A percentile compares a stretch with the other conserved stretches of the same genome.
Evolutionary conservation across 371 early-diverging fungal genomes (phyloP).

Genomic region (Mortierella sp.): DNA sequence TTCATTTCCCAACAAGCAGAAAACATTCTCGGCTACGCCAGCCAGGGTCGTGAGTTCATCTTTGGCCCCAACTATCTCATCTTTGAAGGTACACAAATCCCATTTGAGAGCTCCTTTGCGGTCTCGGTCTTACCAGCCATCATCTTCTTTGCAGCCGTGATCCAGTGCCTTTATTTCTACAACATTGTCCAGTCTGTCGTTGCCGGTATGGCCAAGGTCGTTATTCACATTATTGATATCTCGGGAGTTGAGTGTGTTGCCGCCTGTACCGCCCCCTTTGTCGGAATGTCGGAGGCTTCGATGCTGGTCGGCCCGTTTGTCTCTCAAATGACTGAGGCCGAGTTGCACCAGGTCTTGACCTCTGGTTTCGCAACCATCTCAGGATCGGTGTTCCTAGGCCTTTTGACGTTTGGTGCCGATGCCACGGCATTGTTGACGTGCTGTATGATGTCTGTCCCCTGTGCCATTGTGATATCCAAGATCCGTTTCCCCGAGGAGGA

Average conservation of each 20-base stretch:
- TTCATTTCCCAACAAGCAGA: slow-evolving; percentile 76
- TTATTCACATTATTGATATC: slow-evolving; percentile 77
- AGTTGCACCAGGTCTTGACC: slow-evolving; percentile 89
- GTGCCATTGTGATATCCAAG: slow-evolving; percentile 87
- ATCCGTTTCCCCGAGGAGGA: slow-evolving; percentile 87
- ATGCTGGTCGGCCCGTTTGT: slow-evolving; percentile 86
- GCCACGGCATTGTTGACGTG: slow-evolving; percentile 79
- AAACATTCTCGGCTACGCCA: slow-evolving; percentile 74
- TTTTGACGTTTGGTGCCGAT: slow-evolving; percentile 75
- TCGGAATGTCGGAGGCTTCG: slow-evolving; percentile 88
- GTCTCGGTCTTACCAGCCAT: slow-evolving; percentile 85
- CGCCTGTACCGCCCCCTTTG: slow-evolving; percentile 85
- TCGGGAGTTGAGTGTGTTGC: slow-evolving; percentile 91
- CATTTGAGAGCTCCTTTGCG: slow-evolving; percentile 68
- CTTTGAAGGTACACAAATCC: slow-evolving; percentile 43
- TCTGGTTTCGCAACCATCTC: slow-evolving; percentile 92
- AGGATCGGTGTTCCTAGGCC: slow-evolving; percentile 85
- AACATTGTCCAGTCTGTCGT: slow-evolving; percentile 89
- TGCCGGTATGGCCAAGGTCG: slow-evolving; percentile 72
- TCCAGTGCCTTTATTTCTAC: slow-evolving; percentile 86
- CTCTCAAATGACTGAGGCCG: slow-evolving; percentile 85
- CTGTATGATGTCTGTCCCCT: slow-evolving; percentile 93
- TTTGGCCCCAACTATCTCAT: slow-evolving; percentile 61
- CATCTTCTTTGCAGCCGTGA: slow-evolving; percentile 89
- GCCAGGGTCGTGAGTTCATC: slow-evolving; percentile 74